Percentiles rank a stretch among this genome's conserved stretches.
Evolutionary conservation across 441 rosid genomes (phyloP).

Genomic region (Bocquillonia castaneifolia): DNA sequence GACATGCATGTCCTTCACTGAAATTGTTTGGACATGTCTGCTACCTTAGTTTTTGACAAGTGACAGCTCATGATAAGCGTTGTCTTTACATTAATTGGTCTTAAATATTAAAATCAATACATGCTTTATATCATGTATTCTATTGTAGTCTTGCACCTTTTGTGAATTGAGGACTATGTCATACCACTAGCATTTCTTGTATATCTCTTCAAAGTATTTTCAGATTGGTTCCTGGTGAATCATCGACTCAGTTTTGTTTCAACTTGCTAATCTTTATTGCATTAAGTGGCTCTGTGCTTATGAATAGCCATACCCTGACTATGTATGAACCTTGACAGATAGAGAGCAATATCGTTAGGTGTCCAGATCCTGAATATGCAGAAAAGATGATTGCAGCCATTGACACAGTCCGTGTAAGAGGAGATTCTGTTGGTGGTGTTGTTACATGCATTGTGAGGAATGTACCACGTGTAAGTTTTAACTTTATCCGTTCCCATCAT

Average conservation of each 20-base stretch:
- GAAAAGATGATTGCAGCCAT: conserved; percentile 94
- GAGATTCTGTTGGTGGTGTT: conserved; percentile 93
- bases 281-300: not conserved
- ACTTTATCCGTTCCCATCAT: not conserved
- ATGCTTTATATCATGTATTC: not conserved
- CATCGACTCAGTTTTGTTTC: not conserved
- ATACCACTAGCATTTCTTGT: not conserved
- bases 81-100: not conserved
- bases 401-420: conserved; percentile 70
- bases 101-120: not conserved
- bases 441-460: conserved; percentile 92
- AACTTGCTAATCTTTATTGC: not conserved
- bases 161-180: not conserved
- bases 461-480: conserved; percentile 65
- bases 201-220: not conserved
- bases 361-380: conserved; percentile 92
- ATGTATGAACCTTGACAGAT: conserved; percentile 42
- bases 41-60: no score
- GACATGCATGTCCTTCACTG: not conserved
- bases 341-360: conserved; percentile 89
- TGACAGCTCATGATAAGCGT: no score
- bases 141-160: not conserved
- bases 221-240: not conserved
- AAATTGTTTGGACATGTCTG: not conserved
- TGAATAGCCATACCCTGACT: conserved; percentile 15